Percentiles rank a stretch among this genome's conserved stretches.
These are phyloP conservation scores for Ceratocystis smalleyi DNA, from an alignment of 2,329 filamentous ascomycete genomes.

Conservation along the genomic window DNA sequence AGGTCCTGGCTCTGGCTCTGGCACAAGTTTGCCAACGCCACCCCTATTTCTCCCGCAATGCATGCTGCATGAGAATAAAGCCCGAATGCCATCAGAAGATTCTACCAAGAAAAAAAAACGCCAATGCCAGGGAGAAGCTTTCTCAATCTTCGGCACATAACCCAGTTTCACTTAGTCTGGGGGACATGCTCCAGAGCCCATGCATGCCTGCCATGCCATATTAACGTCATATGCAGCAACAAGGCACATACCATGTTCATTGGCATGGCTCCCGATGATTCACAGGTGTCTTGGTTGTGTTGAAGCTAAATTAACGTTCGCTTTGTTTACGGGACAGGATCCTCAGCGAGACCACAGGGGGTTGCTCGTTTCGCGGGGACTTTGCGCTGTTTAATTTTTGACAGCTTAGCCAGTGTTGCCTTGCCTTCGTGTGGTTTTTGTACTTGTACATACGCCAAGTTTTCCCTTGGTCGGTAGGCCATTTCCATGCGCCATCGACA, in stretches of 20 bases:
- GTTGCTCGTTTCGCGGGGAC: background rate
- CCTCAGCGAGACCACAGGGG: background rate
- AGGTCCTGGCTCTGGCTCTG: too few species aligned
- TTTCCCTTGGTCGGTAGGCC: background rate
- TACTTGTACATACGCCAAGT: background rate
- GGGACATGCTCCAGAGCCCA: background rate
- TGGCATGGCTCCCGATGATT: background rate
- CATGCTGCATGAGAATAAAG: too few species aligned
- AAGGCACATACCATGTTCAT: conserved; percentile 1
- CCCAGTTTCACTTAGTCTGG: background rate
- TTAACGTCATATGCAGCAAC: background rate
- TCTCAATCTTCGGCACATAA: background rate
- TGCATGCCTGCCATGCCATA: background rate
- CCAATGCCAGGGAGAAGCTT: background rate
- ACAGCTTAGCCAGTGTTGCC: background rate
- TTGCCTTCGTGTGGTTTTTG: background rate
- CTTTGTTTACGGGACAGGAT: background rate
- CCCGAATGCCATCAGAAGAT: background rate
- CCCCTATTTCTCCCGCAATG: too few species aligned
- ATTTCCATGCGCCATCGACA: background rate
- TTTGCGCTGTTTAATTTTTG: background rate
- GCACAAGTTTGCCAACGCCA: too few species aligned
- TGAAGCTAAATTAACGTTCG: background rate
- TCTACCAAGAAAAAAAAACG: background rate
- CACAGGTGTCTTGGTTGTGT: conserved; percentile 2